Evolutionary conservation across 306 rosid species (phyloP).

Genomic region (Pterocarpus macrocarpus): DNA sequence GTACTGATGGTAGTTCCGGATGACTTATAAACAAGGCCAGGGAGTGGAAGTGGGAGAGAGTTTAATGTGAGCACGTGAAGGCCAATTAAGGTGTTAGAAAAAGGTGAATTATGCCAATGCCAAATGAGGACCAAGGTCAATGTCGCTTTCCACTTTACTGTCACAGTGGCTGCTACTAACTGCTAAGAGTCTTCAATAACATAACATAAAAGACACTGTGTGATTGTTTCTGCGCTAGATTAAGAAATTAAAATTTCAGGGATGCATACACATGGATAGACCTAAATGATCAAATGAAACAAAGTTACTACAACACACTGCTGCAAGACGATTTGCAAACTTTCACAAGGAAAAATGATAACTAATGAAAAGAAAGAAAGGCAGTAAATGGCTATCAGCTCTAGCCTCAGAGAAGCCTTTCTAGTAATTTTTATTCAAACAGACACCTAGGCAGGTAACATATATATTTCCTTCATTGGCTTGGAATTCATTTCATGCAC

Average conservation of each 20-base stretch:
- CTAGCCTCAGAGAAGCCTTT: constrained; percentile 1
- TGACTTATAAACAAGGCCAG: too few species aligned
- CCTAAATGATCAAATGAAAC: constrained; percentile 54
- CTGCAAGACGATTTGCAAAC: constrained; percentile 22
- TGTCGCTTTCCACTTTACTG: too few species aligned
- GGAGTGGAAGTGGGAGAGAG: too few species aligned
- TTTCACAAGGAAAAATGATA: neutral
- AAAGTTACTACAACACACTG: constrained; percentile 51
- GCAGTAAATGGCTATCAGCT: neutral
- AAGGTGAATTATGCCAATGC: too few species aligned
- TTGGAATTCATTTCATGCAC: neutral
- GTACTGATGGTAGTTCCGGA: too few species aligned
- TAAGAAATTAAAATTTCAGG: constrained; percentile 57
- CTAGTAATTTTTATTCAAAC: neutral
- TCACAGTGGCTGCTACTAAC: too few species aligned
- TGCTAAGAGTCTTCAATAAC: too few species aligned
- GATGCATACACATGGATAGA: constrained; percentile 57
- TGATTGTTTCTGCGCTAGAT: constrained; percentile 83
- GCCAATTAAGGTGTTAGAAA: too few species aligned
- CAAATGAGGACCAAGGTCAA: too few species aligned
- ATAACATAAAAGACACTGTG: too few species aligned
- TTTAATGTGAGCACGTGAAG: too few species aligned
- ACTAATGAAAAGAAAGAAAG: neutral
- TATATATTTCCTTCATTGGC: too few species aligned
- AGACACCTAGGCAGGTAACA: neutral